Evolutionary conservation across 2,329 filamentous ascomycete species (phyloP), one percentile per base, ranked within the genome.

Genomic region (Talaromyces sp.): DNA sequence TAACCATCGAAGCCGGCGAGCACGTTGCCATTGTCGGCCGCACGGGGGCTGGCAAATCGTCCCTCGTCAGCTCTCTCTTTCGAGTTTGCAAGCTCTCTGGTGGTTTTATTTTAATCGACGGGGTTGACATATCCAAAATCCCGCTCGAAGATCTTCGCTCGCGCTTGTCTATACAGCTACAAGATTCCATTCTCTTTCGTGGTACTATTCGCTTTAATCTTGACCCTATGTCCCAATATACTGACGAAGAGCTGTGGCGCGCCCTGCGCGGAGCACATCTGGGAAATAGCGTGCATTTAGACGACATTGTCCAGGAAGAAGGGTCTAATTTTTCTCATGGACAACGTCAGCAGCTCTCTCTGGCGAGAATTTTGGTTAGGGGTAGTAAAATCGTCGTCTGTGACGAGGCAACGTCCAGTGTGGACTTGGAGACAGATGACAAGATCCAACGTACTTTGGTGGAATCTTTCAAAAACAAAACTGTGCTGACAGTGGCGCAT

Each of bases 111-210:
- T 74, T 82, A 65, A 90, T 94, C 67, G 91, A 93, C 70, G 90
- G 90, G 0, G 69, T 92, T 11, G 90, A 93, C 72, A 90, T 93
- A 61, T 88, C 89, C 27, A 89, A 86, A 70, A 86, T 93, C 71
- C 85, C 85, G 61, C 83, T 93, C 0, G 83, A 89, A 65, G 87
- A 90, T 64, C 80, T 95, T 17, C 85, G 91, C 27, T 89, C 86
- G 19, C 84, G 90, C 0, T 78, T 94, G 0, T 89, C 90, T 47
- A 93, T 94, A 69, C 93, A 95, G 63, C 91, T 91, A 1, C 90
- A 93, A 78, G 91, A 94, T 69, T 91, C 91, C 0, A 89, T 93
- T 1, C 83, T 95, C 6, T 94, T 95, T 78, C 91, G 89, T 0
- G 91, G 91, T 33, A 92, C 90, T 0, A 81, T 95, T 25, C 85